phyloP scores from a whole-genome alignment of 306 rosid genomes.

The Trifolium subterraneum region DNA sequence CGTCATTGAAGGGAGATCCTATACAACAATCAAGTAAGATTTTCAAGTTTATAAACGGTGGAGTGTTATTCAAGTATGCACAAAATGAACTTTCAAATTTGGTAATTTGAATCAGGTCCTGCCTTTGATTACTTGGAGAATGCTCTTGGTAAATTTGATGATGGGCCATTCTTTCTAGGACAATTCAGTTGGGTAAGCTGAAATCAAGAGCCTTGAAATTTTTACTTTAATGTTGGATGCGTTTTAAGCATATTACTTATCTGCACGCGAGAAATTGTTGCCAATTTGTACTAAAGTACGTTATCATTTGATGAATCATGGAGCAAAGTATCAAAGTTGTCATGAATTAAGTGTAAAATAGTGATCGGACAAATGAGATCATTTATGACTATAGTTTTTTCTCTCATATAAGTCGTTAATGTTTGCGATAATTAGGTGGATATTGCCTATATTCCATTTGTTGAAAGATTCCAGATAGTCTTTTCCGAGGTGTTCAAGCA shows the following conservation, averaged over 20 bases:
- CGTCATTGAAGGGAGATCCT: conserved; percentile 56
- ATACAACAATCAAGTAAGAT: conserved; percentile 49
- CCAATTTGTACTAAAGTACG: not conserved
- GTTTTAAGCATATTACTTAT: not conserved
- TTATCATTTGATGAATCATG: not conserved
- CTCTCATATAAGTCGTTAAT: conserved; percentile 1
- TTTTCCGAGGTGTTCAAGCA: conserved; percentile 57
- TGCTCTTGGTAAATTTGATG: conserved; percentile 67
- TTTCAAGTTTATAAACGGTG: conserved; percentile 22
- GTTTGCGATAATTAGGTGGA: conserved; percentile 68
- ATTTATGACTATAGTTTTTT: conserved; percentile 16
- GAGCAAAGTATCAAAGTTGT: conserved; percentile 12
- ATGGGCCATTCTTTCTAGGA: conserved; percentile 79
- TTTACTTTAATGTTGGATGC: not conserved
- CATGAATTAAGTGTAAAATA: not conserved
- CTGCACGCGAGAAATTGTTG: not conserved
- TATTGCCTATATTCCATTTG: conserved; percentile 67
- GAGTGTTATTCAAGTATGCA: not conserved
- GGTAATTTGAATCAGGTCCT: conserved; percentile 48
- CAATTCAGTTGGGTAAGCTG: conserved; percentile 72
- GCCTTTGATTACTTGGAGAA: conserved; percentile 78
- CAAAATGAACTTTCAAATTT: not conserved
- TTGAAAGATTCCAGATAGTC: conserved; percentile 69
- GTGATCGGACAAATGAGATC: not conserved
- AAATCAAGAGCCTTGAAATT: conserved; percentile 7